Percentiles rank a stretch among this genome's conserved stretches.
These are phyloP conservation scores for Tricladium varicosporioides DNA, from an alignment of 2,329 filamentous ascomycete genomes.

Conservation along the genomic window DNA sequence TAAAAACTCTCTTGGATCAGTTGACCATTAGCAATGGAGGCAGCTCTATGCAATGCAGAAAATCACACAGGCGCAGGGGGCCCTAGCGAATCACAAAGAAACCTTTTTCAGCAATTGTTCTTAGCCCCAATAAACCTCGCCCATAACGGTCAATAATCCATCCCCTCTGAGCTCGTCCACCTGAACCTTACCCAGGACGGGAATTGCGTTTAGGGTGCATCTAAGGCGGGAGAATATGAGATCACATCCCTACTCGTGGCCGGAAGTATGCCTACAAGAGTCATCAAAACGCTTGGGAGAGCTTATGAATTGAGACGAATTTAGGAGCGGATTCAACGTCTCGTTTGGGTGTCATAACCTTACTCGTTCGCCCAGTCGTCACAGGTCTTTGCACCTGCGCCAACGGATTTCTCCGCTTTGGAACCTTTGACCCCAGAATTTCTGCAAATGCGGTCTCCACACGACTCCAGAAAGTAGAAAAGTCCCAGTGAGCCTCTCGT, in stretches of 20 bases:
- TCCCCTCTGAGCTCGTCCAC: not conserved
- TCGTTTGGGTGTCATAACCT: not conserved
- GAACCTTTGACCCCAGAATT: not conserved
- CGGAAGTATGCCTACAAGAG: not conserved
- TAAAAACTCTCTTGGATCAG: not conserved
- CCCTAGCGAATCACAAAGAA: not conserved
- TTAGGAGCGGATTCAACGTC: not conserved
- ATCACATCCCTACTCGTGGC: conserved; percentile 4
- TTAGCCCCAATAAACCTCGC: not conserved
- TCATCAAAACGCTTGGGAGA: conserved; percentile 3
- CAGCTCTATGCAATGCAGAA: not conserved
- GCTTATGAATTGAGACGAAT: not conserved
- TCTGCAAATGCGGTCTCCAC: not conserved
- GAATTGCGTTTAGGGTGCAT: not conserved
- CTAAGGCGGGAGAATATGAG: conserved; percentile 3
- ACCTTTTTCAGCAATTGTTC: not conserved
- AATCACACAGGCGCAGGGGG: not conserved
- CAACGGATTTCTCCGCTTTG: not conserved
- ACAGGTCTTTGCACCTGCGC: not conserved
- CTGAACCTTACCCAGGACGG: not conserved
- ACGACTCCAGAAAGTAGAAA: not conserved
- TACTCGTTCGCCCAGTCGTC: not conserved
- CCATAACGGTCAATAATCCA: not conserved
- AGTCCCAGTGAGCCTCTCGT: not conserved
- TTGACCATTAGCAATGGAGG: not conserved